Evolutionary conservation across 2,329 filamentous ascomycete species (phyloP), one percentile per base, ranked within the genome.

Genomic region (Neurospora sp.): DNA sequence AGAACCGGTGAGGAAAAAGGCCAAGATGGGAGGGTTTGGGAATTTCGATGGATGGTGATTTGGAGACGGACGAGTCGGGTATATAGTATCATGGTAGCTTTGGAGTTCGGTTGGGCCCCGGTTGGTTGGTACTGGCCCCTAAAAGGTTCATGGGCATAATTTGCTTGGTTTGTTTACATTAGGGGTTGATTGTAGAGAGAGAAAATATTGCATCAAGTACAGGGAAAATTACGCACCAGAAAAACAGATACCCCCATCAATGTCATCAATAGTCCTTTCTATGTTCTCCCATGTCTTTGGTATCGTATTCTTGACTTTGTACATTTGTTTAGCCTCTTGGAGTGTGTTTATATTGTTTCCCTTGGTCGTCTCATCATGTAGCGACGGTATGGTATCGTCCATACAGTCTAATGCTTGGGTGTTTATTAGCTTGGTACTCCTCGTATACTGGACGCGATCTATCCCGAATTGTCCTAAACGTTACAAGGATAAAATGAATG

Each of bases 1-100:
- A 69, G 89, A 92, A 75, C 92, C 92, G 19, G 87, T 85, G 4
- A 89, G 88, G 80, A 98, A 97, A 82, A 98, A 97, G 82, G 80
- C 83, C 2, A 96, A 92, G 78, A 85, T 83, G 33, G 87, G 88
- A 12, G 93, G 93, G 0, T 99, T 98, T 84, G 94, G 95, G 2
- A 97, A 97, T 80, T 99, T 99, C 79, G 94, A 97, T 80, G 87
- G 83, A 43, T 99, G 96, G 95, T 97, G 83, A 82, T 15, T 62
- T 36, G 6, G 6, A 1, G 33, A 33, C 33, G 6, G 33, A 23
- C 23, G 2, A 2, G 33, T 33, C 33, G 6, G 33, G 33, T 33
- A 6, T 33, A 33, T 33, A 33, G 33, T 6, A 33, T 33, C 33
- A 33, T 33, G 33, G 33, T 33, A 33, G 33, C 38, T 69, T n/a